A percentile compares a stretch with the other conserved stretches of the same genome.
These are phyloP conservation scores for Diaporthe velutina DNA, from an alignment of 2,329 filamentous ascomycete species.

Conservation along the genomic window DNA sequence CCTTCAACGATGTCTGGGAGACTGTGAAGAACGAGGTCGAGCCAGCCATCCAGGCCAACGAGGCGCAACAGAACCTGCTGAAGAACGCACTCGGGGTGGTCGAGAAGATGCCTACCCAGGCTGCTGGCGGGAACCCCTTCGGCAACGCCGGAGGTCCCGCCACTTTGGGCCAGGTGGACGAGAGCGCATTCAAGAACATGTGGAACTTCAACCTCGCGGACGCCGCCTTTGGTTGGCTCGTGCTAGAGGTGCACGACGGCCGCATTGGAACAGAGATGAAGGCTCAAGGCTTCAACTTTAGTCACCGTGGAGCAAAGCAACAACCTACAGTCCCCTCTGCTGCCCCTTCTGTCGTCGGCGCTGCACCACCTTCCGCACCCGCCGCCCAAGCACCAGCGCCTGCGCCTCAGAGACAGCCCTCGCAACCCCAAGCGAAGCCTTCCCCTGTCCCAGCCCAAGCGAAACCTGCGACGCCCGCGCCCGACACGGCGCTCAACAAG, in stretches of 20 bases:
- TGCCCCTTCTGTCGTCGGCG: constrained; percentile 45
- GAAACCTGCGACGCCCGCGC: constrained; percentile 63
- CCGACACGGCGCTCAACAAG: constrained; percentile 62
- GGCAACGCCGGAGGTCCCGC: constrained; percentile 83
- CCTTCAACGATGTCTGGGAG: constrained; percentile 99
- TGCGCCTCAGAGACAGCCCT: constrained; percentile 51
- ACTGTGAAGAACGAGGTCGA: constrained; percentile 97
- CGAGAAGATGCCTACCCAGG: constrained; percentile 97
- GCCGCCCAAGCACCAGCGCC: constrained; percentile 49
- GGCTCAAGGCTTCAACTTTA: constrained; percentile 99
- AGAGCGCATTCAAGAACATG: constrained; percentile 99
- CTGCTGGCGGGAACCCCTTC: constrained; percentile 96
- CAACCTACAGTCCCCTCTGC: constrained; percentile 55
- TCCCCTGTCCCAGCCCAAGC: constrained; percentile 49
- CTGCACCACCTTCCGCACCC: constrained; percentile 52
- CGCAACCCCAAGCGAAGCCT: constrained; percentile 58
- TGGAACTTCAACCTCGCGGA: constrained; percentile 99
- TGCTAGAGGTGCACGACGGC: constrained; percentile 94
- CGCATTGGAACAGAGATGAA: constrained; percentile 99
- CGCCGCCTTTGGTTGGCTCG: constrained; percentile 95
- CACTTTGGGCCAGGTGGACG: constrained; percentile 89
- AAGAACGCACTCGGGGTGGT: constrained; percentile 93
- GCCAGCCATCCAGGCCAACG: constrained; percentile 92
- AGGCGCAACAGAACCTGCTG: constrained; percentile 91
- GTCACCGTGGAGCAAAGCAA: constrained; percentile 91